A percentile compares a stretch with the other conserved stretches of the same genome.
These are phyloP conservation scores for Danielozyma ontarioensis DNA, from an alignment of 805 yeast genomes.

Conservation along the genomic window DNA sequence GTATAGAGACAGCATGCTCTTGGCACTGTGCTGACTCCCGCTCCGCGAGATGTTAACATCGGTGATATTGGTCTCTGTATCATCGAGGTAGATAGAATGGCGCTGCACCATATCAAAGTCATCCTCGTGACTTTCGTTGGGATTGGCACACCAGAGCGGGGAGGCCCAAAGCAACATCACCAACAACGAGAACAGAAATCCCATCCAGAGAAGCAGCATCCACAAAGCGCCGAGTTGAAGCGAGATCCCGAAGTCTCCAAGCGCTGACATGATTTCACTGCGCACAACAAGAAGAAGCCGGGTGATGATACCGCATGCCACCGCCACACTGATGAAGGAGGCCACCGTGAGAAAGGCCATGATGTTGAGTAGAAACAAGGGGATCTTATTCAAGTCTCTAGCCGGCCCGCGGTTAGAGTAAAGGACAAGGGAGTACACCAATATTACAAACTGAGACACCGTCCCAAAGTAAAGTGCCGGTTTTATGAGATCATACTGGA, in stretches of 20 bases:
- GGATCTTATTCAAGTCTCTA: conserved; percentile 26
- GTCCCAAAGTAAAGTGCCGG: conserved; percentile 24
- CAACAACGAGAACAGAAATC: conserved; percentile 17
- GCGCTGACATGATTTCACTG: conserved; percentile 19
- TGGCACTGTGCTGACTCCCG: background rate
- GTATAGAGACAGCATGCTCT: conserved; percentile 5
- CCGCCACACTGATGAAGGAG: conserved; percentile 22
- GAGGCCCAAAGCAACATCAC: conserved; percentile 30
- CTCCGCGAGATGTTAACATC: background rate
- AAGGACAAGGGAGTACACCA: conserved; percentile 25
- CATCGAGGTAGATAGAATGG: background rate
- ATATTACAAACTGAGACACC: conserved; percentile 21
- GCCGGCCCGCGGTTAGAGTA: conserved; percentile 33
- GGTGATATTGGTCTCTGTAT: background rate
- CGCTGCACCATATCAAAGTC: too few species aligned
- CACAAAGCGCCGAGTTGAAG: conserved; percentile 38
- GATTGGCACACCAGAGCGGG: conserved; percentile 51
- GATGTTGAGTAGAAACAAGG: conserved; percentile 28
- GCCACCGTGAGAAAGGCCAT: conserved; percentile 33
- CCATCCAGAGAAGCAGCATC: conserved; percentile 38
- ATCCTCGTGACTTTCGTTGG: conserved; percentile 24
- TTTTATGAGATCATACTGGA: conserved; percentile 15
- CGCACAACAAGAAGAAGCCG: conserved; percentile 18
- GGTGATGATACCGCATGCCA: conserved; percentile 27
- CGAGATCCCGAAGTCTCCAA: conserved; percentile 44